Percentiles rank a stretch among this genome's conserved stretches.
Evolutionary conservation across 2,329 filamentous ascomycete genomes (phyloP).

Genomic region (Orbilia javanica): DNA sequence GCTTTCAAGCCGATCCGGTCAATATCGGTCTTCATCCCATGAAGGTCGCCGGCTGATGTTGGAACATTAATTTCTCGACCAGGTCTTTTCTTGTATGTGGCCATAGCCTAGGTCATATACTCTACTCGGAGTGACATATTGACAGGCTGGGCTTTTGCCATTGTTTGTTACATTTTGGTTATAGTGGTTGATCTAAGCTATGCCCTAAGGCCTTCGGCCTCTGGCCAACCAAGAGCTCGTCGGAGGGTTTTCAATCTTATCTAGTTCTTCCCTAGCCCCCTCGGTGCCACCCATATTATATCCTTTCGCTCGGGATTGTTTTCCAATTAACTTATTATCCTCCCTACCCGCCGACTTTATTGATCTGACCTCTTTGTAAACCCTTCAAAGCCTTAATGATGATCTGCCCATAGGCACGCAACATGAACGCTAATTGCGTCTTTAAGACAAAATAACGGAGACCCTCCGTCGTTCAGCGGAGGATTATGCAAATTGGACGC

Average conservation of each 20-base stretch:
- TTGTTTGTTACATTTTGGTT: not conserved
- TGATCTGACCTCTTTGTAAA: constrained; percentile 13
- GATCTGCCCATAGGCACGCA: constrained; percentile 31
- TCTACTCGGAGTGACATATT: constrained; percentile 13
- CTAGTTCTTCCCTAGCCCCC: constrained; percentile 34
- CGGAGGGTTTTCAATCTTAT: constrained; percentile 47
- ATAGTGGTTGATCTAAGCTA: not conserved
- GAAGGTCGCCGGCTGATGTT: constrained; percentile 40
- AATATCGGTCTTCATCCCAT: constrained; percentile 10
- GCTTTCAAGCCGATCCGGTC: constrained; percentile 32
- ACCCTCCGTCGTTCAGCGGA: constrained; percentile 25
- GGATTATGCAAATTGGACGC: constrained; percentile 33
- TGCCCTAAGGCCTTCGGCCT: constrained; percentile 10
- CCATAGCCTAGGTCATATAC: constrained; percentile 20
- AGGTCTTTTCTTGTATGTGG: constrained; percentile 15
- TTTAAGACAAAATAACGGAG: constrained; percentile 39
- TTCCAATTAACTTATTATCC: constrained; percentile 24
- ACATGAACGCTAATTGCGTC: constrained; percentile 37
- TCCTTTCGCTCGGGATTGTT: constrained; percentile 21
- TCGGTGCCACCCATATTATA: constrained; percentile 27
- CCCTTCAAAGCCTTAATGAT: not conserved
- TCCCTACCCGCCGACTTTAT: constrained; percentile 35
- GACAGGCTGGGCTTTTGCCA: constrained; percentile 28
- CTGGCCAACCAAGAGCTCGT: constrained; percentile 40
- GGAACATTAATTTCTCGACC: constrained; percentile 31